These are phyloP conservation scores for Hypoxylon sp. DNA, from an alignment of 2,329 filamentous ascomycete species.

Conservation along the genomic window DNA sequence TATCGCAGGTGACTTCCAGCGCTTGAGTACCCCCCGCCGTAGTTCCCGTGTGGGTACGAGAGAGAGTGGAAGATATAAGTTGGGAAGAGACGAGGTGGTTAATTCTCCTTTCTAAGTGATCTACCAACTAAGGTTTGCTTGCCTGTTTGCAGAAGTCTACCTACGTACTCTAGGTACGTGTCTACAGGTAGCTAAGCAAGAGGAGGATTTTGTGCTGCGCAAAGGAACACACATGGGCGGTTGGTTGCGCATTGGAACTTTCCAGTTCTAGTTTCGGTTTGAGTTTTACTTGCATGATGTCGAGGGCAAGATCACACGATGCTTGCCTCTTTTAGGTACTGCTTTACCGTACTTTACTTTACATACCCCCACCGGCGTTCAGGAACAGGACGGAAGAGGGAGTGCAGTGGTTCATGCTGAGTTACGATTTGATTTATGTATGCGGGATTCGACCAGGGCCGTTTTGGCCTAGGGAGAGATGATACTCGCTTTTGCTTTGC, in stretches of 20 bases:
- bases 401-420: constrained; percentile 17
- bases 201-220: constrained; percentile 1
- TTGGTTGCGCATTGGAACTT: no score
- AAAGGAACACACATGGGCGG: constrained; percentile 9
- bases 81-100: constrained; percentile 85
- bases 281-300: constrained; percentile 24
- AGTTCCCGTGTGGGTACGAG: constrained; percentile 61
- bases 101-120: constrained; percentile 70
- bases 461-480: constrained; percentile 26
- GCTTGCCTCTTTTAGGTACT: no score
- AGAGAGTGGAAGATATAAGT: constrained; percentile 71
- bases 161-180: no score
- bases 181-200: no score
- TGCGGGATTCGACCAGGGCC: no score
- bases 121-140: no score
- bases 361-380: constrained; percentile 42
- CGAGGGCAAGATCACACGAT: constrained; percentile 16
- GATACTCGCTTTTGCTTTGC: no score
- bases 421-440: no score
- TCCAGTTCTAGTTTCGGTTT: no score
- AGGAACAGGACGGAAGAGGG: constrained; percentile 19
- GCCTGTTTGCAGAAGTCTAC: no score
- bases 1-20: constrained; percentile 72
- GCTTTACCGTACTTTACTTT: constrained; percentile 36
- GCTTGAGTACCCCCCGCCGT: constrained; percentile 58